Base-by-base conservation (phyloP, 768 basidiomycete genomes). In the Candolleomyces eurysporus region DNA sequence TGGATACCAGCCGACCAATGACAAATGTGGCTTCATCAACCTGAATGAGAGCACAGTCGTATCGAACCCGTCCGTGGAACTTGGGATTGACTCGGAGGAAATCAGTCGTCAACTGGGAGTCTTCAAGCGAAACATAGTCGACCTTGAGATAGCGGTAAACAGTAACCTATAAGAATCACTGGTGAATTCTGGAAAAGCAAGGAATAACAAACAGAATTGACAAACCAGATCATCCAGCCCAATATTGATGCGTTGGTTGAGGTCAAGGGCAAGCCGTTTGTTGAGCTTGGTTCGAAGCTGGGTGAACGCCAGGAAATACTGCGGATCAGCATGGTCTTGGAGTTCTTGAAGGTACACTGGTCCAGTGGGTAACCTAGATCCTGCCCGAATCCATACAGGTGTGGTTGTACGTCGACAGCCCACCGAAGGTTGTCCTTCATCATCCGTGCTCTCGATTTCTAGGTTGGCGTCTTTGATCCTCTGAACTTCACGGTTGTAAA, bases 11-110 rank as follows among this genome's bases (percentile, higher is more conserved):
- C 14, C 22, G 48, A 10, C 14, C 48, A 49, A 49, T 49, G n/a
- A 49, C 22, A 26, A n/a, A 49, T 10, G 16, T 17, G 2, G 10
- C 21, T 10, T 49, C 22, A 6, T n/a, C 21, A 19, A 26, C 48
- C 6, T 21, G 13, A 11, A 49, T 49, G n/a, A 65, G 48, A 7
- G 55, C 59, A 46, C 59, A 65, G 50, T 65, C 61, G 22, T 60
- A 48, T 6, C 59, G 52, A 1, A 48, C 39, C 1, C n/a, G 30
- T 5, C 46, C 51, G 21, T 62, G 55, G 46, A 65, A 65, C 3
- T 60, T 45, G 0, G 64, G 64, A 32, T 65, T 65, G 16, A 58
- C 53, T 19, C 58, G 48, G 19, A 65, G 22, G 22, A 62, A 55
- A 42, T 65, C 48, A 1, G 60, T 61, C n/a, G 59, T 16, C 5